phyloP scores from a whole-genome alignment of 2,329 filamentous ascomycete species.

The Rhinocladiella similis region DNA sequence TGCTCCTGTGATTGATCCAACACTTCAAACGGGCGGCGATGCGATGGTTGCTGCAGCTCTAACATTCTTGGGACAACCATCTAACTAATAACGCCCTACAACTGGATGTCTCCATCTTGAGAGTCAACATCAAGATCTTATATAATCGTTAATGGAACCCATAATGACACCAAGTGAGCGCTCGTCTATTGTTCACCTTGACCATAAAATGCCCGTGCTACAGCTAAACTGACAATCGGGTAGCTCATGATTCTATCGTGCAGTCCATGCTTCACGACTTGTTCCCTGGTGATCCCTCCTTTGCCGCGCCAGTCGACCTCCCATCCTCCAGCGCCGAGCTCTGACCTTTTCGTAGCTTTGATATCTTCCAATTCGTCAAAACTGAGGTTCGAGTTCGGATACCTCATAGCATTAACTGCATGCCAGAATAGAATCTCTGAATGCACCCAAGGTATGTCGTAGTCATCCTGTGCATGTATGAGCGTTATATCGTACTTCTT shows the following conservation, averaged over 20 bases:
- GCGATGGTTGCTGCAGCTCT: conserved; percentile 53
- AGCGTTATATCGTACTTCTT: conserved; percentile 35
- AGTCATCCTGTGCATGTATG: conserved; percentile 40
- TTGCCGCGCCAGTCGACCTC: conserved; percentile 49
- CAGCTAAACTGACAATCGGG: conserved; percentile 53
- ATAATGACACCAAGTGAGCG: background rate
- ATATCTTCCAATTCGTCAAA: conserved; percentile 47
- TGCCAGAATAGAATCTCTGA: conserved; percentile 56
- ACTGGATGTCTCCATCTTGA: no score
- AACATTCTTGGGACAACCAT: conserved; percentile 34
- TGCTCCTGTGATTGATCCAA: conserved; percentile 59
- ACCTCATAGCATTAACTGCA: conserved; percentile 52
- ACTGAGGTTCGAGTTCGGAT: conserved; percentile 36
- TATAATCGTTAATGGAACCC: no score
- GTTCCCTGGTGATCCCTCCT: conserved; percentile 52
- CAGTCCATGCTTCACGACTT: conserved; percentile 57
- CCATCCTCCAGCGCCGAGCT: conserved; percentile 53
- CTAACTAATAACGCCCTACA: no score
- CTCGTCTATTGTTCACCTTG: background rate
- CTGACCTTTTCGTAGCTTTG: conserved; percentile 41
- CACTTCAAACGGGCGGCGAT: conserved; percentile 53
- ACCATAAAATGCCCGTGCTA: conserved; percentile 47
- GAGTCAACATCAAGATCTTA: no score
- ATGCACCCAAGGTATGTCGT: conserved; percentile 36
- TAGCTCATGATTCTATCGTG: conserved; percentile 62